Evolutionary conservation across 148 eudicot genomes (phyloP), one percentile per base, ranked within the genome.

Genomic region (Amaranthus hypochondriacus): DNA sequence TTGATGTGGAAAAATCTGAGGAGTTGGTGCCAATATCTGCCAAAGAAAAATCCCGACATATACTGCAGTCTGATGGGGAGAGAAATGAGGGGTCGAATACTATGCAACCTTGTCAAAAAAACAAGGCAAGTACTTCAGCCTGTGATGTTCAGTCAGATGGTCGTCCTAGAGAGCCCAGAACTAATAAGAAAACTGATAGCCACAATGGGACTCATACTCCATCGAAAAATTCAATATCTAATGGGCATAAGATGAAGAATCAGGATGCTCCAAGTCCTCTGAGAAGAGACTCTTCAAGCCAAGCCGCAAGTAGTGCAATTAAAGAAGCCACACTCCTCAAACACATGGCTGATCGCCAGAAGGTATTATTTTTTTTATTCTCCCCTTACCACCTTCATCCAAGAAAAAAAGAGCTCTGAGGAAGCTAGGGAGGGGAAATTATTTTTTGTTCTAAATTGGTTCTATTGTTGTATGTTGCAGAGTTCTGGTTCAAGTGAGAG

Each of bases 271-370:
- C 88, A 42, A 87, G 91, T 84, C 87, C 91, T 65, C 77, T 80
- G 65, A 86, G 88, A 80, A 91, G 87, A 77, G 97, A 92, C 80
- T 78, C 93, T 56, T 74, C 85, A 50, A 86, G 87, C 79, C 98
- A 85, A 57, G 86, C 92, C 75, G 93, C 90, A 65, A 84, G 73
- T 55, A 89, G 69, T 86, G 90, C 86, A 70, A 55, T 91, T 48
- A 95, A 90, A 79, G 98, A 95, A 81, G 98, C 98, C 39, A 92
- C 75, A 78, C 84, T 78, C 83, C 90, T 95, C 61, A 95, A 95
- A 82, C 98, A 92, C 87, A 82, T 88, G 71, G 98, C 98, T 72
- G 98, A 95, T 77, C 98, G 98, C 53, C 75, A 80, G 44, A 95
- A 95, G 98, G 98, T 95, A 58, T 39, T 67, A 62, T 13, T 68